Conservation (phyloP, 495 filamentous ascomycete species). For the Lindgomyces ingoldianus region DNA sequence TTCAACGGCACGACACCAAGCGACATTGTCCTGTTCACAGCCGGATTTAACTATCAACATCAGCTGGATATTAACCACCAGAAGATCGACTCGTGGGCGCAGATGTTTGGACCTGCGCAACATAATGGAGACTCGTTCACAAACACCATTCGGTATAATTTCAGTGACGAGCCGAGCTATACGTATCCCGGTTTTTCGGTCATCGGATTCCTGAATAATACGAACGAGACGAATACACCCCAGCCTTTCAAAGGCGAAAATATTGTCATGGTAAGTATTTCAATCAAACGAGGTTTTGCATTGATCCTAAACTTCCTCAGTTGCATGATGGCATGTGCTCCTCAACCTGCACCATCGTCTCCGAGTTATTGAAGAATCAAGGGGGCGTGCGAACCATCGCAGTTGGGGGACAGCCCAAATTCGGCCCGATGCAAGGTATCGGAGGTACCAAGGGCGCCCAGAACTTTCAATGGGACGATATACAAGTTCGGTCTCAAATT, state of each 20-base stretch:
- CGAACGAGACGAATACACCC: slow-evolving; percentile 24
- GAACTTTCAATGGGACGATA: slow-evolving; percentile 19
- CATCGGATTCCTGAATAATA: slow-evolving; percentile 26
- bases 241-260: slow-evolving; percentile 35
- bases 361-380: slow-evolving; percentile 31
- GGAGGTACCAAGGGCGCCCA: slow-evolving; percentile 34
- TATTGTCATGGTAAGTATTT: slow-evolving; percentile 28
- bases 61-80: slow-evolving; percentile 22
- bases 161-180: slow-evolving; percentile 25
- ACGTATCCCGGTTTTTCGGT: slow-evolving; percentile 28
- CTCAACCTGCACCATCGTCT: slow-evolving; percentile 36
- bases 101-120: slow-evolving; percentile 20
- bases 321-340: slow-evolving; percentile 35
- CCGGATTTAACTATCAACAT: slow-evolving; percentile 20
- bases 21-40: slow-evolving; percentile 20
- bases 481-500: slow-evolving; percentile 19
- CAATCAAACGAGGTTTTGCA: background rate
- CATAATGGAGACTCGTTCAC: slow-evolving; percentile 30
- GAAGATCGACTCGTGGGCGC: slow-evolving; percentile 3
- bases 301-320: background rate
- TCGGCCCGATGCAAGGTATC: slow-evolving; percentile 35
- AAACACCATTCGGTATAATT: slow-evolving; percentile 22
- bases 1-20: slow-evolving; percentile 11
- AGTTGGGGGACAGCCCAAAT: slow-evolving; percentile 29
- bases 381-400: slow-evolving; percentile 31